phyloP scores from a whole-genome alignment of 352 stramenopile species.

The Thalassiosira exigua region DNA sequence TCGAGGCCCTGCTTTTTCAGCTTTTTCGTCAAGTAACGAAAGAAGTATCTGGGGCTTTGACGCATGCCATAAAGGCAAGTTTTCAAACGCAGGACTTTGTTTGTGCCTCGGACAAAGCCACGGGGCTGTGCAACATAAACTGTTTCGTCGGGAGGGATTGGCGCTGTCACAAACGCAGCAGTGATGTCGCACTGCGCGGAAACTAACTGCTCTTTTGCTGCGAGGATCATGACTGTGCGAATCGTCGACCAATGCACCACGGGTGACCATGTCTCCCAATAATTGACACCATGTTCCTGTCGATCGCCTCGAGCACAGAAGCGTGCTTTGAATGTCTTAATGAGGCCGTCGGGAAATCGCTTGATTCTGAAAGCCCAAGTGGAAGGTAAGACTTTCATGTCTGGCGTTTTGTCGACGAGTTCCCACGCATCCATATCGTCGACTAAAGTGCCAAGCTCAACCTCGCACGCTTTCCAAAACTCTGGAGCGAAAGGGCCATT shows the following conservation, averaged over 20 bases:
- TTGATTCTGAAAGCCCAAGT: constrained; percentile 40
- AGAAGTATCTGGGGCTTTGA: constrained; percentile 29
- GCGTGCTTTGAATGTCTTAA: constrained; percentile 28
- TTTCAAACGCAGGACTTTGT: constrained; percentile 22
- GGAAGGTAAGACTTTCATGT: constrained; percentile 15
- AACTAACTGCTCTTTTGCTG: no score
- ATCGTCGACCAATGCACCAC: constrained; percentile 23
- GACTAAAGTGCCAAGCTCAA: constrained; percentile 25
- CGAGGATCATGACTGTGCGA: constrained; percentile 4
- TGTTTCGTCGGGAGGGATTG: no score
- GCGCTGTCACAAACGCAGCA: no score
- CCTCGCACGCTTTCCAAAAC: constrained; percentile 38
- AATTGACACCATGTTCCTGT: constrained; percentile 37
- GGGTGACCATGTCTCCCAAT: constrained; percentile 35
- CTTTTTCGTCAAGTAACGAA: constrained; percentile 14
- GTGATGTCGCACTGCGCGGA: no score
- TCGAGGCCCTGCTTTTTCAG: background rate
- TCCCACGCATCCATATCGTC: constrained; percentile 27
- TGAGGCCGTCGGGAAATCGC: constrained; percentile 18
- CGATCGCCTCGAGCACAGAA: constrained; percentile 26
- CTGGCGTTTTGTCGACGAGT: constrained; percentile 8
- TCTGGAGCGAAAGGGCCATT: constrained; percentile 22
- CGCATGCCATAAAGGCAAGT: constrained; percentile 19
- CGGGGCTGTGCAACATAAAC: no score
- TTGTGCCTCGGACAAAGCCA: no score